Percentiles rank a stretch among this genome's conserved stretches.
Conservation (phyloP, 208 protist species). For the Leishmania martiniquensis region DNA sequence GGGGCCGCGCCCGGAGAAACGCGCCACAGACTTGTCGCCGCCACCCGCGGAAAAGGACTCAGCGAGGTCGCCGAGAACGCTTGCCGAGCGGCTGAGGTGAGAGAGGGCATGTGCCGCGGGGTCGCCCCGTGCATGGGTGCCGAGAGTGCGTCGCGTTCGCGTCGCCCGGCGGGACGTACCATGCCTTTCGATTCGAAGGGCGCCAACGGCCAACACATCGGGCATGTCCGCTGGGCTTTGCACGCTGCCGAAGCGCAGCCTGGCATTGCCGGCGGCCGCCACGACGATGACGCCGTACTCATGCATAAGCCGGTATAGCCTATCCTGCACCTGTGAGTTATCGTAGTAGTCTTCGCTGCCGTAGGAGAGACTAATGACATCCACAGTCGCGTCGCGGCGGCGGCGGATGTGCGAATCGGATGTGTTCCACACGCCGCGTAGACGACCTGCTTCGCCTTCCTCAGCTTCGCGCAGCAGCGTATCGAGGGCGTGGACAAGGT, state of each 20-base stretch:
- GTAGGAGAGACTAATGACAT: slow-evolving; percentile 97
- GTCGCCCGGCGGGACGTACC: neutral
- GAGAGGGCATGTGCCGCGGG: too few species aligned
- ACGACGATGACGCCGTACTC: slow-evolving; percentile 94
- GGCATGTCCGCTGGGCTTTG: slow-evolving; percentile 96
- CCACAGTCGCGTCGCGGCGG: slow-evolving; percentile 26
- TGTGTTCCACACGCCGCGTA: neutral
- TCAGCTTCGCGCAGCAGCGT: slow-evolving; percentile 23
- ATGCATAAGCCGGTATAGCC: slow-evolving; percentile 66
- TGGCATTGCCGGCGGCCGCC: slow-evolving; percentile 97
- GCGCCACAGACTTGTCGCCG: slow-evolving; percentile 38
- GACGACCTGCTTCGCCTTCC: neutral
- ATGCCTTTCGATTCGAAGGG: slow-evolving; percentile 20
- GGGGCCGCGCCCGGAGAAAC: slow-evolving; percentile 94
- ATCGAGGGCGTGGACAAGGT: slow-evolving; percentile 95
- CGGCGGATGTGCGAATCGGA: neutral
- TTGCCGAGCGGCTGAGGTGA: too few species aligned
- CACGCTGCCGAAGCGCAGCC: slow-evolving; percentile 93
- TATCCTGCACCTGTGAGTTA: slow-evolving; percentile 44
- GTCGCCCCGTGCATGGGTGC: neutral
- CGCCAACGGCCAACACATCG: slow-evolving; percentile 96
- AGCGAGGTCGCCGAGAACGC: neutral
- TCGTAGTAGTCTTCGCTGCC: slow-evolving; percentile 97
- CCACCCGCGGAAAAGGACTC: neutral
- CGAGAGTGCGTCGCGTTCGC: neutral